phyloP scores from a whole-genome alignment of 2,329 filamentous ascomycete genomes.

The Cercospora citrullina region DNA sequence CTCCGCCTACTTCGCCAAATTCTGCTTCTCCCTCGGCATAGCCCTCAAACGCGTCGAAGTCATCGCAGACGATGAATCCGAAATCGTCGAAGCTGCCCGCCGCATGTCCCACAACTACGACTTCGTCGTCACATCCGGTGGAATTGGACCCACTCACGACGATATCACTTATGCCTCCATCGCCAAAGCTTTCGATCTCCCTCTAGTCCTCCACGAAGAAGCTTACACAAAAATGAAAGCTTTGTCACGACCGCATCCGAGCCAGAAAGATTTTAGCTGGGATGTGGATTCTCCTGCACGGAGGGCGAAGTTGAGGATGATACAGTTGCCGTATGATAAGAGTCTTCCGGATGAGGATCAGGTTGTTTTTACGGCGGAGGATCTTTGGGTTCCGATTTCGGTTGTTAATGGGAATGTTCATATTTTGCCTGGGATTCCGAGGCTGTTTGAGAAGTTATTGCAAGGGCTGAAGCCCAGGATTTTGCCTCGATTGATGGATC shows the following conservation, averaged over 20 bases:
- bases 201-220: conserved; percentile 72
- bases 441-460: conserved; percentile 77
- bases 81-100: conserved; percentile 83
- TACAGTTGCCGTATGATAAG: conserved; percentile 76
- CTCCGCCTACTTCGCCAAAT: conserved; percentile 64
- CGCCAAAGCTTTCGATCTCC: conserved; percentile 79
- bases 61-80: conserved; percentile 85
- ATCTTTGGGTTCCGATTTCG: conserved; percentile 86
- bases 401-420: conserved; percentile 92
- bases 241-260: conserved; percentile 71
- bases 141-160: conserved; percentile 95
- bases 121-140: conserved; percentile 91
- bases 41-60: conserved; percentile 85
- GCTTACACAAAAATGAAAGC: conserved; percentile 81
- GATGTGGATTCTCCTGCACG: conserved; percentile 75
- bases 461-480: conserved; percentile 72
- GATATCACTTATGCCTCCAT: conserved; percentile 97
- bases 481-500: conserved; percentile 70
- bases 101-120: conserved; percentile 90
- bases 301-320: conserved; percentile 86
- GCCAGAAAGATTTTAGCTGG: conserved; percentile 75
- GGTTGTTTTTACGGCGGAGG: conserved; percentile 73
- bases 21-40: conserved; percentile 64
- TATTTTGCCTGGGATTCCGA: conserved; percentile 86
- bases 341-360: conserved; percentile 64